Conservation (phyloP, 106 monocot genomes). For the Phalaenopsis equestris region DNA sequence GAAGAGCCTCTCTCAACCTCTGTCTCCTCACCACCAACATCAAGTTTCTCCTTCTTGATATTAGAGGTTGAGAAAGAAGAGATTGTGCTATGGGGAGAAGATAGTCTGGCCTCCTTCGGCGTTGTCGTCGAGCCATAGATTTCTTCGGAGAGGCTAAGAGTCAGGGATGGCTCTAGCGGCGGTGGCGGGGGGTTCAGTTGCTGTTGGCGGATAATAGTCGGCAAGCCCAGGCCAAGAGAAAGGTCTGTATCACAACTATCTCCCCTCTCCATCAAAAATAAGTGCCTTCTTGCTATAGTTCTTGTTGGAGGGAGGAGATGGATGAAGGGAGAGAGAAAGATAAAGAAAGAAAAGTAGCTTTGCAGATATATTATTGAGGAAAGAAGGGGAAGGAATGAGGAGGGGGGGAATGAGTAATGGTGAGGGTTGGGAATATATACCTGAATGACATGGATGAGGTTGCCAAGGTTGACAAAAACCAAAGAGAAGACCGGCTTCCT, state of each 20-base stretch:
- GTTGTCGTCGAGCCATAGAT: neutral
- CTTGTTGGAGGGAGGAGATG: neutral
- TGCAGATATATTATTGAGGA: neutral
- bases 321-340: neutral
- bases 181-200: neutral
- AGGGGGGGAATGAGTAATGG: constrained; percentile 1
- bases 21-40: constrained; percentile 8
- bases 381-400: neutral
- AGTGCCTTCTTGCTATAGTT: neutral
- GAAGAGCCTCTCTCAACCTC: constrained; percentile 28
- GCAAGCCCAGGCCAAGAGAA: neutral
- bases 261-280: neutral
- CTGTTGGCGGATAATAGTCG: neutral
- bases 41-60: constrained; percentile 22
- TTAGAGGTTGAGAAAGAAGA: constrained; percentile 35
- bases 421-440: neutral
- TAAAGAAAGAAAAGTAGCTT: neutral
- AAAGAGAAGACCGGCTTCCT: neutral
- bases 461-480: neutral
- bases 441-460: neutral
- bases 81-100: constrained; percentile 35
- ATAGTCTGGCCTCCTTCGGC: neutral
- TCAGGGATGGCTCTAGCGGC: constrained; percentile 32
- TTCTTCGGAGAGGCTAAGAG: constrained; percentile 40
- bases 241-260: constrained; percentile 3